phyloP scores from a whole-genome alignment of 306 rosid species.

The Bauhinia variegata region DNA sequence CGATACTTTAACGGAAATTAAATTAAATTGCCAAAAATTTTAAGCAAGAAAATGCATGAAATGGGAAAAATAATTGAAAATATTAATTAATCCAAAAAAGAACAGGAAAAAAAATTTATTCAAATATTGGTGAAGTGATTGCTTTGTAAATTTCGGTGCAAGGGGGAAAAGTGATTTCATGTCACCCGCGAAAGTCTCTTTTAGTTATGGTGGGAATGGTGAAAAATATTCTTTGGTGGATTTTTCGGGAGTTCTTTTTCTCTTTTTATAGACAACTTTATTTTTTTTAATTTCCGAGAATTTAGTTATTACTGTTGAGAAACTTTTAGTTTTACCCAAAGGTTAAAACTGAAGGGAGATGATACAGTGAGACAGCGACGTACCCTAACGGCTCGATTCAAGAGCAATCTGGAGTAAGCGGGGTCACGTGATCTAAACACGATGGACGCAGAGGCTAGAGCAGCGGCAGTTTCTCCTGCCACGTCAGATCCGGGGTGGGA shows the following conservation, averaged over 20 bases:
- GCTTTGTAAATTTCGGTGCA: not conserved
- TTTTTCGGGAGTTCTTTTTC: no score
- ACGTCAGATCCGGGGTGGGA: constrained; percentile 95
- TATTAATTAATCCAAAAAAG: not conserved
- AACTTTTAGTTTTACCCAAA: no score
- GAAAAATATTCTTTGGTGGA: not conserved
- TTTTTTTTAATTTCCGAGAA: no score
- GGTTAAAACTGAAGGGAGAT: not conserved
- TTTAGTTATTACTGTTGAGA: no score
- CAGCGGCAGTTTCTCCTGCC: constrained; percentile 98
- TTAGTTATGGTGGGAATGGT: not conserved
- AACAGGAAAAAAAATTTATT: not conserved
- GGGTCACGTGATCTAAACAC: constrained; percentile 98
- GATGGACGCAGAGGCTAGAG: constrained; percentile 95
- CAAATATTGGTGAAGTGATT: not conserved
- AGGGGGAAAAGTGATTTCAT: constrained; percentile 13
- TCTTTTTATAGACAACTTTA: no score
- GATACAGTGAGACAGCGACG: constrained; percentile 45
- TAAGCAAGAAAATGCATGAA: not conserved
- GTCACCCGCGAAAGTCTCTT: not conserved
- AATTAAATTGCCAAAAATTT: no score
- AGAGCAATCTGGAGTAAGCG: constrained; percentile 73
- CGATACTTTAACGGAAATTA: constrained; percentile 45
- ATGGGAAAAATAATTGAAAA: no score
- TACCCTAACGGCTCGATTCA: constrained; percentile 95